These are phyloP conservation scores for Starmerella vaccinii DNA, from an alignment of 805 yeast genomes.

Conservation along the genomic window DNA sequence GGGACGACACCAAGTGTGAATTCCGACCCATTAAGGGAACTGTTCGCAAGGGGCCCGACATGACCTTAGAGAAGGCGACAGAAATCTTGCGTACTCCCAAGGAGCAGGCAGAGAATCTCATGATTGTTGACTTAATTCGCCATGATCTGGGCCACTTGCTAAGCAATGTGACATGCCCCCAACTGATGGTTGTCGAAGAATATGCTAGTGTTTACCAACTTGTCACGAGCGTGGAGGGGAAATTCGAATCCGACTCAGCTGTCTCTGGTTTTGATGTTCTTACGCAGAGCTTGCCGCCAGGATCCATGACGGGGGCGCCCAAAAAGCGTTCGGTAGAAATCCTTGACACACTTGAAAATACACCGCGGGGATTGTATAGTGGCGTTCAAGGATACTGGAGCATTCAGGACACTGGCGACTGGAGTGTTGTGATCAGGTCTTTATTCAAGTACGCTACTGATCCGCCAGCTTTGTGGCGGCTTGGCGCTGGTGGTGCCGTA, in stretches of 20 bases:
- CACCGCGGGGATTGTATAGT: slow-evolving; percentile 72
- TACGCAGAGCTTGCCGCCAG: slow-evolving; percentile 80
- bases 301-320: slow-evolving; percentile 99
- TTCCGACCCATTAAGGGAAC: slow-evolving; percentile 96
- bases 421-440: slow-evolving; percentile 92
- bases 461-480: slow-evolving; percentile 47
- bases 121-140: slow-evolving; percentile 93
- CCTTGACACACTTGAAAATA: slow-evolving; percentile 48
- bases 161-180: slow-evolving; percentile 55
- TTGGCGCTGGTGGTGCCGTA: slow-evolving; percentile 98
- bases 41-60: slow-evolving; percentile 51
- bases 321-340: slow-evolving; percentile 84
- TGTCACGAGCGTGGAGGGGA: slow-evolving; percentile 79
- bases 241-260: slow-evolving; percentile 26
- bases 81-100: slow-evolving; percentile 67
- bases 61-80: slow-evolving; percentile 51
- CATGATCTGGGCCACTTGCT: slow-evolving; percentile 74
- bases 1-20: slow-evolving; percentile 58
- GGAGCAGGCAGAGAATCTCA: slow-evolving; percentile 88
- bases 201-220: slow-evolving; percentile 83
- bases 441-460: slow-evolving; percentile 41
- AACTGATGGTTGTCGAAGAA: slow-evolving; percentile 86
- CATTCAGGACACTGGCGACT: slow-evolving; percentile 72
- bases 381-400: slow-evolving; percentile 97
- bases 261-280: slow-evolving; percentile 71